Conservation (phyloP, 306 rosid species). For the Hippophae gyantsensis region DNA sequence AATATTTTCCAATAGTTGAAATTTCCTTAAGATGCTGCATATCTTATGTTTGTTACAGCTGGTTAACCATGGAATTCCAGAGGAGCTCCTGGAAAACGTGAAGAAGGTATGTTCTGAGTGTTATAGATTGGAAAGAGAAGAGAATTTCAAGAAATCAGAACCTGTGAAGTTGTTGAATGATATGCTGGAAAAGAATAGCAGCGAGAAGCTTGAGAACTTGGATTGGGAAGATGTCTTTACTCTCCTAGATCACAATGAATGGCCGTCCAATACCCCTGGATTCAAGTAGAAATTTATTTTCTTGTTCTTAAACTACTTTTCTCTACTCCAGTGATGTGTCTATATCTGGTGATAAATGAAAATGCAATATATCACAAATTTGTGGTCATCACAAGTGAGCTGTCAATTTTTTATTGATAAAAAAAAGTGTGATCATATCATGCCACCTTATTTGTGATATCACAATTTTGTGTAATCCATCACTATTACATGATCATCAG, state of each 20-base stretch:
- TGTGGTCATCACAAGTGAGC: too few species aligned
- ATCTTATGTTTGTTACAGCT: conserved; percentile 34
- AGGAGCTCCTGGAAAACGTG: conserved; percentile 85
- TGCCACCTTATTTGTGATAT: too few species aligned
- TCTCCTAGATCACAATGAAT: conserved; percentile 58
- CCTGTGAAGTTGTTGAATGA: conserved; percentile 44
- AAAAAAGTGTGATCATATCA: too few species aligned
- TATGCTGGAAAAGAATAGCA: conserved; percentile 34
- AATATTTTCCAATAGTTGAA: too few species aligned
- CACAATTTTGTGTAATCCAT: too few species aligned
- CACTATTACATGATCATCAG: too few species aligned
- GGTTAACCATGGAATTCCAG: conserved; percentile 88
- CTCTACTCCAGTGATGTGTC: too few species aligned
- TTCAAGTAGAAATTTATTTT: conserved; percentile 45
- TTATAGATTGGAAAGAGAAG: conserved; percentile 73
- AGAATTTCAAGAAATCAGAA: conserved; percentile 51
- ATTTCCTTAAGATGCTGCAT: too few species aligned
- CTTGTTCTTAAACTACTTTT: too few species aligned
- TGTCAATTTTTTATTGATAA: too few species aligned
- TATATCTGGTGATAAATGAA: too few species aligned
- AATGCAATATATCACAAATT: too few species aligned
- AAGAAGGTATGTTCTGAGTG: conserved; percentile 59
- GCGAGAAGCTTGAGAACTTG: conserved; percentile 42
- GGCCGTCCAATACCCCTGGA: conserved; percentile 69
- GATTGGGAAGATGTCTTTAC: conserved; percentile 96